Evolutionary conservation across 306 rosid genomes (phyloP).

Genomic region (Cyamopsis tetragonoloba): DNA sequence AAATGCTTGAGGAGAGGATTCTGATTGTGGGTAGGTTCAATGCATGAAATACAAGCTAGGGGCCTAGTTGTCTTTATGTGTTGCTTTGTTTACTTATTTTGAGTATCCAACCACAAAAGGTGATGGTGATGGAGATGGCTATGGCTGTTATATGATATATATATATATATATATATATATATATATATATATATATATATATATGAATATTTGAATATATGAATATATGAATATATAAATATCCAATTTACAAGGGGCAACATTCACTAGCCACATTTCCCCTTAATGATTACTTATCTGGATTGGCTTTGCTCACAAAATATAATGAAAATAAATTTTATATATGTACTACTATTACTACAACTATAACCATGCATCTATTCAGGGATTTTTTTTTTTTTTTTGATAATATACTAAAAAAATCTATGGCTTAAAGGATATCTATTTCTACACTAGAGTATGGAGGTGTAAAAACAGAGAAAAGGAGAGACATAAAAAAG

Average conservation of each 20-base stretch:
- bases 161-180: too few species aligned
- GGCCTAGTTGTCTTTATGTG: conserved; percentile 11
- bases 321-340: too few species aligned
- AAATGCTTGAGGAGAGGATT: too few species aligned
- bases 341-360: not conserved
- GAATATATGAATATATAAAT: not conserved
- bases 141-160: too few species aligned
- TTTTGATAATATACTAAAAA: too few species aligned
- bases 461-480: too few species aligned
- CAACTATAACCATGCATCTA: not conserved
- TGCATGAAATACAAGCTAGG: not conserved
- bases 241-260: not conserved
- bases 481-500: too few species aligned
- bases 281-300: not conserved
- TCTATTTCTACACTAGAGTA: too few species aligned
- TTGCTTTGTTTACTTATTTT: not conserved
- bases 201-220: too few species aligned
- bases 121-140: not conserved
- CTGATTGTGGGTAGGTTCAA: conserved; percentile 6
- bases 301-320: not conserved
- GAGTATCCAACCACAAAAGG: not conserved
- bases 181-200: too few species aligned
- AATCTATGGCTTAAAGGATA: not conserved
- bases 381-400: not conserved
- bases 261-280: not conserved